Base-by-base conservation (phyloP, 2,329 filamentous ascomycete genomes). In the Nothopassalora personata region DNA sequence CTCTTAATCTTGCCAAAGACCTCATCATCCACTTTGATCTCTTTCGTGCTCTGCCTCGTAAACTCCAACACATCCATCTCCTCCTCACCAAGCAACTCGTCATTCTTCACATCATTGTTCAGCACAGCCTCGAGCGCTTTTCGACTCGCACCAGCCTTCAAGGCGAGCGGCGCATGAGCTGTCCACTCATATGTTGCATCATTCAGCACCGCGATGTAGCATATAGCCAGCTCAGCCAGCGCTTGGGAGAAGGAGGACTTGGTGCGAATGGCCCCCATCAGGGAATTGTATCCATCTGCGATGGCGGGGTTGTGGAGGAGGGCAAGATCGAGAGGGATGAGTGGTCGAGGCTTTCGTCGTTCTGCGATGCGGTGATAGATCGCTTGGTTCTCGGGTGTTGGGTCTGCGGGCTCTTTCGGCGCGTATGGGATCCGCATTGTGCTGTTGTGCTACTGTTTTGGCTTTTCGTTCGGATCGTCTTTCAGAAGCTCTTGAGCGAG, bases 261-360 rank as follows among this genome's bases (percentile, higher is more conserved):
- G 36, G 69, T 68, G 46, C 74, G 70, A 39, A 75, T 74, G 51
- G 72, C 71, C 60, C 86, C 86, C 10, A 89, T 80, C 72, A 89
- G 86, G 11, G 78, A 75, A 76, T 89, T 89, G 86, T 86, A 89
- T 54, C 89, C 89, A 74, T 90, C 86, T 15, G 89, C 89, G 1
- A 93, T 82, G 18, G 85, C 77, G 1, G 88, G 87, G 19, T 86
- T 83, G 76, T 93, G 89, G 11, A 93, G 81, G 1, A 93, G 83
- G 1, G 89, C 80, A 1, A 90, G 82, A 72, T 93, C 89, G n/a
- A 93, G 83, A 0, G 86, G 75, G 60, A 90, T 88, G 19, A 93
- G 81, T 5, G 87, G 86, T 1, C 88, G 84, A 0, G 88, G 87
- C 1, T 79, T 75, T 27, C 88, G 86, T 15, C 89, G 86, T 34